These are phyloP conservation scores for Mycena capillaripes DNA, from an alignment of 768 basidiomycete species.

Conservation along the genomic window DNA sequence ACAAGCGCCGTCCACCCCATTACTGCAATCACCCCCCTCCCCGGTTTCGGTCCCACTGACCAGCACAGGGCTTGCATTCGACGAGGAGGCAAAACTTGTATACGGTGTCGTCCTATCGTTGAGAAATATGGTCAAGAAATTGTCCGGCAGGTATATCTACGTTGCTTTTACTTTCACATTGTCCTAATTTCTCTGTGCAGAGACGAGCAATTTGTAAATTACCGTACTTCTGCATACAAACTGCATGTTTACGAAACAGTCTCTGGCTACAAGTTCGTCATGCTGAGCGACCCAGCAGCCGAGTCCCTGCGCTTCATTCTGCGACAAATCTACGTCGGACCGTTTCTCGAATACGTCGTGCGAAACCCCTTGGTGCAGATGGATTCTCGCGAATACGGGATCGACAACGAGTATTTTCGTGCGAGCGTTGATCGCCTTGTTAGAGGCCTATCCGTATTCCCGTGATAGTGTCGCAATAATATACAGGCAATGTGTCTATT, in stretches of 20 bases:
- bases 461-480: conserved; percentile 42
- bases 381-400: conserved; percentile 86
- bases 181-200: conserved; percentile 53
- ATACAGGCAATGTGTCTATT: conserved; percentile 29
- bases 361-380: conserved; percentile 90
- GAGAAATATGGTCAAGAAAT: conserved; percentile 94
- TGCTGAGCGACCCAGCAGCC: conserved; percentile 88
- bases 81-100: conserved; percentile 97
- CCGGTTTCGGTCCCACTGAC: conserved; percentile 49
- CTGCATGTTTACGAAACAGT: conserved; percentile 93
- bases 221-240: conserved; percentile 93
- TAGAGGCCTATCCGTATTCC: conserved; percentile 66
- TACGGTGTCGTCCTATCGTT: conserved; percentile 95
- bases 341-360: conserved; percentile 94
- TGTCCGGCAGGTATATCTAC: conserved; percentile 79
- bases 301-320: conserved; percentile 88
- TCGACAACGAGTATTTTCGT: conserved; percentile 95
- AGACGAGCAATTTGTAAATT: conserved; percentile 92
- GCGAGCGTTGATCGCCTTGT: conserved; percentile 83
- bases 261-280: conserved; percentile 95
- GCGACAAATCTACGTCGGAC: conserved; percentile 92
- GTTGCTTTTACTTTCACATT: not conserved
- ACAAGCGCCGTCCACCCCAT: conserved; percentile 52
- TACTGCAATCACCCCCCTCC: conserved; percentile 49
- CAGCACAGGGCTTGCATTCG: conserved; percentile 84